Evolutionary conservation across 1,284 basidiomycete genomes (phyloP).

Genomic region (Quambalaria eucalypti): DNA sequence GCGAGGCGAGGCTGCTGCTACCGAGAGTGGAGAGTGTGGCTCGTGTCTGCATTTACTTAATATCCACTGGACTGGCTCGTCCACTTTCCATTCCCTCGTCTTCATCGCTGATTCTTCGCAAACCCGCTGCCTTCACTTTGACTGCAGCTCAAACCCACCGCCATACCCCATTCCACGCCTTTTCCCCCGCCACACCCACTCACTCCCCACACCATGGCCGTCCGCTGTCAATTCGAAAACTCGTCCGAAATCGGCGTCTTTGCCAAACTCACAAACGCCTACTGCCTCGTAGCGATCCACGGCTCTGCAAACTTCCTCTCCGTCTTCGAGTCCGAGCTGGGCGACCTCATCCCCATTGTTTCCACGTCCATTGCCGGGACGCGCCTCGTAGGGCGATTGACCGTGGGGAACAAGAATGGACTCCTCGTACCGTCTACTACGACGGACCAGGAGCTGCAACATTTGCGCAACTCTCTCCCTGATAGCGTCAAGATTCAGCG

Average conservation of each 20-base stretch:
- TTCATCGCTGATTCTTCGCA: no score
- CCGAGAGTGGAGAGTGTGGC: no score
- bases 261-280: constrained; percentile 79
- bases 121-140: no score
- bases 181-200: no score
- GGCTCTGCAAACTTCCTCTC: constrained; percentile 98
- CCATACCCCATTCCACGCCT: no score
- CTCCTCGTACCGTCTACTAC: constrained; percentile 90
- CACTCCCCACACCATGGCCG: constrained; percentile 15
- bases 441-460: constrained; percentile 95
- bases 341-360: constrained; percentile 88
- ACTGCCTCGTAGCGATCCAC: constrained; percentile 61
- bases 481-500: constrained; percentile 85
- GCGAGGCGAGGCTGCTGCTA: no score
- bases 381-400: constrained; percentile 83
- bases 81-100: no score
- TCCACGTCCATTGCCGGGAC: constrained; percentile 94
- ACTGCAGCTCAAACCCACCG: no score
- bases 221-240: constrained; percentile 69
- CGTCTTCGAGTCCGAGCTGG: constrained; percentile 86
- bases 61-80: no score
- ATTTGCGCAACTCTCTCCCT: constrained; percentile 91
- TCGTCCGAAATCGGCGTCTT: constrained; percentile 84
- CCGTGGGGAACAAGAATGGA: constrained; percentile 80
- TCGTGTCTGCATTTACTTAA: no score